phyloP scores from a whole-genome alignment of 768 basidiomycete species.

The Paxillus ammoniavirescens region DNA sequence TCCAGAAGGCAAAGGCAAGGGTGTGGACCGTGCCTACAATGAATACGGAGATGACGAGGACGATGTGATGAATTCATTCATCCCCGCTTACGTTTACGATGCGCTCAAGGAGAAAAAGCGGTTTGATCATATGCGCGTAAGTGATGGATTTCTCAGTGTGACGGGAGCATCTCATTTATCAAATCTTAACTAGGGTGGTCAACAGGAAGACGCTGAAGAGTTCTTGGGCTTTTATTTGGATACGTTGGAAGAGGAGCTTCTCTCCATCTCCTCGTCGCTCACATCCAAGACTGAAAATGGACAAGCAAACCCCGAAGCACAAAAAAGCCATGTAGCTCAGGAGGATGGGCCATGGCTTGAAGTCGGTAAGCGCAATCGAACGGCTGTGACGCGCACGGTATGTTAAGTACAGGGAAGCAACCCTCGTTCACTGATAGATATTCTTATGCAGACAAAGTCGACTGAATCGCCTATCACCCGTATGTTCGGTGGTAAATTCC shows the following conservation, averaged over 20 bases:
- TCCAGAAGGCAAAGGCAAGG: constrained; percentile 39
- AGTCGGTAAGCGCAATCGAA: constrained; percentile 86
- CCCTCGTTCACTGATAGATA: not conserved
- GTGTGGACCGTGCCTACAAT: constrained; percentile 32
- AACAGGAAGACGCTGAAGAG: constrained; percentile 98
- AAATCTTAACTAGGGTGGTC: constrained; percentile 58
- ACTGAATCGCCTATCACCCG: constrained; percentile 85
- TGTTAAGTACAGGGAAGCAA: constrained; percentile 27
- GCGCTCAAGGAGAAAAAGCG: constrained; percentile 92
- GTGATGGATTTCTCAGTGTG: constrained; percentile 27
- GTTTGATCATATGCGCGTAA: constrained; percentile 88
- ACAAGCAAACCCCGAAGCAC: constrained; percentile 7
- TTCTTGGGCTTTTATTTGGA: constrained; percentile 98
- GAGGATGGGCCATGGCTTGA: constrained; percentile 86
- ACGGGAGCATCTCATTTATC: not conserved
- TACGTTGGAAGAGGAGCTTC: constrained; percentile 88
- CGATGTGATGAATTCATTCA: constrained; percentile 63
- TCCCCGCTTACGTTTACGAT: constrained; percentile 85
- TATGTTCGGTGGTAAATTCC: constrained; percentile 92
- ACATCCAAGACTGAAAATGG: constrained; percentile 36
- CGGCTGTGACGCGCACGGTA: constrained; percentile 77
- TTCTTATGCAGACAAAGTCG: constrained; percentile 57
- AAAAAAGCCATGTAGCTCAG: constrained; percentile 20
- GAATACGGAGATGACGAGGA: constrained; percentile 44
- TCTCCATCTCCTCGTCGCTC: constrained; percentile 59